Evolutionary conservation across 179 eudicot genomes (phyloP).

Genomic region (Carnegiea gigantea): DNA sequence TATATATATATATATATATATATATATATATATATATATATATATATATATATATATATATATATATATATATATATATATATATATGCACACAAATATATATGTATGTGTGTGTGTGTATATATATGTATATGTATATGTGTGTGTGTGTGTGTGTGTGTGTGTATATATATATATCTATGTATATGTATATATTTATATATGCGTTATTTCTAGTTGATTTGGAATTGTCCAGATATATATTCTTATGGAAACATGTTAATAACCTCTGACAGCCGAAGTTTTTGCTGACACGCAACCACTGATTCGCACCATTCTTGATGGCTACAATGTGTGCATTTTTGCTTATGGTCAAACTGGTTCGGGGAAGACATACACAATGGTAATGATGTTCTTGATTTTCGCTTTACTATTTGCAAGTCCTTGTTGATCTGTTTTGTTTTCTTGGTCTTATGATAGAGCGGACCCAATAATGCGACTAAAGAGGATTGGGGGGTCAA

Average conservation of each 20-base stretch:
- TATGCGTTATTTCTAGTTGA: background rate
- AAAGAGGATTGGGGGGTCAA: conserved; percentile 93
- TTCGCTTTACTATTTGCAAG: background rate
- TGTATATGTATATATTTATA: too few relatives aligned
- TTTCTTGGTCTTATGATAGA: conserved; percentile 41
- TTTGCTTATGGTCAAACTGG: conserved; percentile 99
- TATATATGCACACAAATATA: too few relatives aligned
- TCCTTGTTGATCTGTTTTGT: conserved; percentile 1
- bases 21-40: too few relatives aligned
- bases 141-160: too few relatives aligned
- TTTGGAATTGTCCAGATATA: background rate
- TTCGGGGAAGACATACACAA: conserved; percentile 95
- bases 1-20: too few relatives aligned
- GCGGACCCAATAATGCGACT: conserved; percentile 78
- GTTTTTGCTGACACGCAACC: conserved; percentile 80
- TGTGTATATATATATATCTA: too few relatives aligned
- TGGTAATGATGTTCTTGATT: conserved; percentile 47
- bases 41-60: too few relatives aligned
- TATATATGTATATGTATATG: too few relatives aligned
- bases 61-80: too few relatives aligned
- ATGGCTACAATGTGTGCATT: conserved; percentile 92
- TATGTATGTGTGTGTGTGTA: too few relatives aligned
- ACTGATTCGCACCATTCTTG: conserved; percentile 75
- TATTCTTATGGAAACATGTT: background rate
- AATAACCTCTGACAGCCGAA: conserved; percentile 43